Conservation (phyloP, 129 eudicot genomes). For the Pittosporum tobira region DNA sequence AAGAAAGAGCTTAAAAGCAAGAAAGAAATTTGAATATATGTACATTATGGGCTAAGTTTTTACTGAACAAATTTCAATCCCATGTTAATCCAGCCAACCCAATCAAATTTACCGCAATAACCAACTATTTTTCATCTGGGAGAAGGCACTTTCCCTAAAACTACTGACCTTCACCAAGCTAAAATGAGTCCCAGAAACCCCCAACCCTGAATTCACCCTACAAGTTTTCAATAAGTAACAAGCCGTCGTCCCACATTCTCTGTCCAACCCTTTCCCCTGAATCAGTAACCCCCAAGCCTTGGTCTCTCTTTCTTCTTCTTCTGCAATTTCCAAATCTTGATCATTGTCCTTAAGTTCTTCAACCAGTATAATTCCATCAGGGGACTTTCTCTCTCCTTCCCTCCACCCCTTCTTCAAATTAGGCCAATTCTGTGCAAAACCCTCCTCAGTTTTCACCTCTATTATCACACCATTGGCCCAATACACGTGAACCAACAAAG, state of each 20-base stretch:
- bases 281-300: constrained; percentile 33
- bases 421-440: not conserved
- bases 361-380: constrained; percentile 8
- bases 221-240: constrained; percentile 44
- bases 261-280: constrained; percentile 26
- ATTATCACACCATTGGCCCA: not conserved
- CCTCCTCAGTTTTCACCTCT: not conserved
- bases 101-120: constrained; percentile 13
- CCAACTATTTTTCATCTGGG: constrained; percentile 36
- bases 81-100: no score
- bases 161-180: constrained; percentile 28
- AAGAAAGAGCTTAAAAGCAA: no score
- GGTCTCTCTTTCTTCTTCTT: constrained; percentile 17
- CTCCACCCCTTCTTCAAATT: not conserved
- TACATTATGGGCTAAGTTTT: no score
- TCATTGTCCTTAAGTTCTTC: not conserved
- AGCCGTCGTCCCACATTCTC: constrained; percentile 19
- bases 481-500: not conserved
- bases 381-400: not conserved
- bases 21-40: no score
- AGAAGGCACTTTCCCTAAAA: constrained; percentile 28
- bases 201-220: constrained; percentile 27
- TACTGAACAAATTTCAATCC: no score
- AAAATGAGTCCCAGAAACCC: constrained; percentile 36
- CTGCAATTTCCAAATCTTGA: not conserved